Evolutionary conservation across 768 basidiomycete genomes (phyloP).

Genomic region (Cantharellus cinnabarinus): DNA sequence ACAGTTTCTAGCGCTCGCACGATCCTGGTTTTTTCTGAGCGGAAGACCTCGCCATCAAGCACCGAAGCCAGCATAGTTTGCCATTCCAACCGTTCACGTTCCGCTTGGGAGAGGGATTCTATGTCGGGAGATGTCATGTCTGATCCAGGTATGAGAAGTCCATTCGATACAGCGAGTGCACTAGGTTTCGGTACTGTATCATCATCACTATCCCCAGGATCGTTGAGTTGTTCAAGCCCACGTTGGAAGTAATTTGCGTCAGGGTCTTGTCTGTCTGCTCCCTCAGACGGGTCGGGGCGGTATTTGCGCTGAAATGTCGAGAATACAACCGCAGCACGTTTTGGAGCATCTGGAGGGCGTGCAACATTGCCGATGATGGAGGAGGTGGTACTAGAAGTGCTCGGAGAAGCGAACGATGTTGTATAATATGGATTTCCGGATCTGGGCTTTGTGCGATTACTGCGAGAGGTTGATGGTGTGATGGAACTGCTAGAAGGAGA

Average conservation of each 20-base stretch:
- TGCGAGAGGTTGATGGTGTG: too few species aligned
- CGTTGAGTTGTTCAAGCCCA: background rate
- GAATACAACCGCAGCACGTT: background rate
- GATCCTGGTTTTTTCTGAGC: conserved; percentile 85
- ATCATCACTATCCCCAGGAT: conserved; percentile 13
- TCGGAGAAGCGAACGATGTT: too few species aligned
- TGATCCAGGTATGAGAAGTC: background rate
- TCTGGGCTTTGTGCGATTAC: too few species aligned
- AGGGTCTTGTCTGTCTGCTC: conserved; percentile 1
- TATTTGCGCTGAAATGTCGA: conserved; percentile 6
- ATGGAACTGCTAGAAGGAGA: too few species aligned
- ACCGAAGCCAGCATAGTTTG: conserved; percentile 89
- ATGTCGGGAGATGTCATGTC: background rate
- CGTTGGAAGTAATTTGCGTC: conserved; percentile 3
- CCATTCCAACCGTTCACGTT: conserved; percentile 81
- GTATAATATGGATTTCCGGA: too few species aligned
- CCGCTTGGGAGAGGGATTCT: conserved; percentile 20
- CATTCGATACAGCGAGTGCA: background rate
- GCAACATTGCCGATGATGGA: background rate
- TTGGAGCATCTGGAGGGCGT: background rate
- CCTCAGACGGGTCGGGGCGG: background rate
- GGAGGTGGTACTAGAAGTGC: background rate
- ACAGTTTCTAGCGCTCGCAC: conserved; percentile 54
- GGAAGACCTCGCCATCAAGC: conserved; percentile 81
- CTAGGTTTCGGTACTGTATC: background rate